phyloP scores from a whole-genome alignment of 306 rosid genomes.

The Alnus rubra region DNA sequence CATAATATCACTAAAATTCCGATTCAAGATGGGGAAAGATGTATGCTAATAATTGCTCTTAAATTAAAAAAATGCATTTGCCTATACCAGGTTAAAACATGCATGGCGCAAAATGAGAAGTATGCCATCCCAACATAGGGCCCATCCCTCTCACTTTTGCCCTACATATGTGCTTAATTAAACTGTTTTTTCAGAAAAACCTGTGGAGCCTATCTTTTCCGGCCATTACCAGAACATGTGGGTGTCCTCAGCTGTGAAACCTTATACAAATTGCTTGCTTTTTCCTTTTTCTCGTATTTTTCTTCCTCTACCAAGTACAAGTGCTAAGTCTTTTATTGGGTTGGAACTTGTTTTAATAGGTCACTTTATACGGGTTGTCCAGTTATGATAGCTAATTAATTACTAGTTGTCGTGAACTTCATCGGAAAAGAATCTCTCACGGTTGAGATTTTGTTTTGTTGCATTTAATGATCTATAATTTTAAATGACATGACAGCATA shows the following conservation, averaged over 20 bases:
- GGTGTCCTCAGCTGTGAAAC: conserved; percentile 25
- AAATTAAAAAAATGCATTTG: conserved; percentile 4
- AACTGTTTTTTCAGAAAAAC: neutral
- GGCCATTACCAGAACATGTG: conserved; percentile 20
- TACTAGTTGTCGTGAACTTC: neutral
- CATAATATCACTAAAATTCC: neutral
- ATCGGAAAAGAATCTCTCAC: too few relatives aligned
- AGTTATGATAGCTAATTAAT: neutral
- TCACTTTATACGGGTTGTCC: neutral
- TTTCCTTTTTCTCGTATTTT: neutral
- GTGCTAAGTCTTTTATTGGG: neutral
- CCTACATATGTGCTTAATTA: neutral
- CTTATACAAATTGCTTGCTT: neutral
- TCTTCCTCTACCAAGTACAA: neutral
- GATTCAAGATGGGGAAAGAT: neutral
- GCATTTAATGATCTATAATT: too few relatives aligned
- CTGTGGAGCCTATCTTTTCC: neutral
- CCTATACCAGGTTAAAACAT: conserved; percentile 18
- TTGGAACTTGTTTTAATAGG: neutral
- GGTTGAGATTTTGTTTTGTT: too few relatives aligned
- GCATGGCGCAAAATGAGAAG: neutral
- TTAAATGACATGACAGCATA: too few relatives aligned
- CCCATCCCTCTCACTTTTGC: conserved; percentile 1
- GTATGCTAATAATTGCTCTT: neutral
- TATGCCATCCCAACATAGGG: neutral